These are phyloP conservation scores for Sordariomycetes sp. DNA, from an alignment of 2,329 filamentous ascomycete genomes.

Conservation along the genomic window DNA sequence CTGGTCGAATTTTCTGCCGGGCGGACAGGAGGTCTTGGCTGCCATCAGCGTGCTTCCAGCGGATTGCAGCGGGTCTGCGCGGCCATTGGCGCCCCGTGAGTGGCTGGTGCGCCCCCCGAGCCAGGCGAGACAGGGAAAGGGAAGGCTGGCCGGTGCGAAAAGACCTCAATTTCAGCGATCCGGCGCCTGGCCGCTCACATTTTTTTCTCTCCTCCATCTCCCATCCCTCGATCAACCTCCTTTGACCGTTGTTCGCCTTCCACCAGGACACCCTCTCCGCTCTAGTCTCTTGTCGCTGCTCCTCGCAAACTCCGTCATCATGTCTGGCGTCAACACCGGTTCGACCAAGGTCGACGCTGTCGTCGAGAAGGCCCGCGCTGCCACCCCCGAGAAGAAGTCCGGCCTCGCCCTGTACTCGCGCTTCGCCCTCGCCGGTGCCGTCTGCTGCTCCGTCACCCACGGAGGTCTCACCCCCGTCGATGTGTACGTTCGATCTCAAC, in stretches of 20 bases:
- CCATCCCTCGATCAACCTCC: neutral
- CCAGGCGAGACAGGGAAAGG: neutral
- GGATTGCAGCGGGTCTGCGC: neutral
- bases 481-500: conserved; percentile 69
- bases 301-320: conserved; percentile 12
- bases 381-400: conserved; percentile 31
- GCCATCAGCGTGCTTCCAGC: too few species aligned
- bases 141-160: neutral
- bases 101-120: neutral
- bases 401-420: conserved; percentile 75
- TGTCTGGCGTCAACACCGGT: conserved; percentile 23
- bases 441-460: conserved; percentile 98
- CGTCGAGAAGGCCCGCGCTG: conserved; percentile 29
- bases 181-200: neutral
- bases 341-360: conserved; percentile 35
- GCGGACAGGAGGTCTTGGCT: too few species aligned
- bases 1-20: neutral
- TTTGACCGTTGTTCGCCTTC: neutral
- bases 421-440: conserved; percentile 93
- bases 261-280: neutral
- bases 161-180: conserved; percentile 1
- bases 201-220: conserved; percentile 1
- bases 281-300: neutral
- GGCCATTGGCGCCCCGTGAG: neutral
- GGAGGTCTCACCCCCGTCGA: conserved; percentile 95